Evolutionary conservation across 495 filamentous ascomycete genomes (phyloP).

Genomic region (Pseudomonodictys pantanalensis): DNA sequence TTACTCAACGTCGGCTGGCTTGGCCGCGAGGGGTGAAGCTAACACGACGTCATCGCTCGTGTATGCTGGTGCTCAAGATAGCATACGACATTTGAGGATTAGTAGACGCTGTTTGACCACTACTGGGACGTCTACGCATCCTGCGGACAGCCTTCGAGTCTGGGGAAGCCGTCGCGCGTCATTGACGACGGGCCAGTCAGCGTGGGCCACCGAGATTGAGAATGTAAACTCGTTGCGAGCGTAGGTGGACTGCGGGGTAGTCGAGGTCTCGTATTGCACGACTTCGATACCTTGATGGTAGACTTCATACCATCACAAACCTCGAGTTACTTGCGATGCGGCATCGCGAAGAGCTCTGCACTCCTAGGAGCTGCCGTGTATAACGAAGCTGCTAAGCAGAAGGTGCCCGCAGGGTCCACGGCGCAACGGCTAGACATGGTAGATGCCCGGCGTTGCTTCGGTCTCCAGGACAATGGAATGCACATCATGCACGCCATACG

Average conservation of each 20-base stretch:
- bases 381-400: too few relatives aligned
- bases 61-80: not conserved
- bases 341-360: too few relatives aligned
- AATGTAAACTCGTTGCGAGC: not conserved
- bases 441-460: not conserved
- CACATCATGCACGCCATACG: slow-evolving; percentile 11
- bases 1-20: too few relatives aligned
- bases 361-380: too few relatives aligned
- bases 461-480: not conserved
- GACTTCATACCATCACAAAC: too few relatives aligned
- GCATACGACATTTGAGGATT: not conserved
- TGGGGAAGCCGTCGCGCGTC: slow-evolving; percentile 21
- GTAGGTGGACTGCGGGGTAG: slow-evolving; percentile 5
- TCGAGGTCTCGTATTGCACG: not conserved
- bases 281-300: not conserved
- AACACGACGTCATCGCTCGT: not conserved
- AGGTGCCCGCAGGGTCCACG: too few relatives aligned
- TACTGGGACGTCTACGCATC: not conserved
- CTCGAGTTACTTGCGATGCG: too few relatives aligned
- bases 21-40: slow-evolving; percentile 3
- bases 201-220: not conserved
- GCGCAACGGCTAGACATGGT: too few relatives aligned
- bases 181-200: slow-evolving; percentile 1
- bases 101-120: not conserved
- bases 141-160: slow-evolving; percentile 8